Conservation (phyloP, 495 filamentous ascomycete species). For the Saxophila tyrrhenica region DNA sequence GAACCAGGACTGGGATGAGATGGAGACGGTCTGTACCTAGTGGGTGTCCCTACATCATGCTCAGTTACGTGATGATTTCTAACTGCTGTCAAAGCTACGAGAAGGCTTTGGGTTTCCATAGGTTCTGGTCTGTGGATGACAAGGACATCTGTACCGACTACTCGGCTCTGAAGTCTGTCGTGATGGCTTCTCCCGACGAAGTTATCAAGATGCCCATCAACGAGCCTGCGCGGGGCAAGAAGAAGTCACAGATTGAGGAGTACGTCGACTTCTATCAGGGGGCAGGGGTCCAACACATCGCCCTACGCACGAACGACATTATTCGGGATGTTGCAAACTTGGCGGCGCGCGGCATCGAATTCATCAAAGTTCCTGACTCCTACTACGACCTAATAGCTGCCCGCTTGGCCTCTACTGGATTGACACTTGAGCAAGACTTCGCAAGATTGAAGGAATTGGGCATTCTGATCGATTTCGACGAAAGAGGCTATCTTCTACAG, state of each 20-base stretch:
- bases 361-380: slow-evolving; percentile 70
- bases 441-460: slow-evolving; percentile 52
- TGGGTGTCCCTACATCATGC: too few species aligned
- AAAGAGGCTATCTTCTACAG: slow-evolving; percentile 56
- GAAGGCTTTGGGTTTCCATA: slow-evolving; percentile 73
- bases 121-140: slow-evolving; percentile 92
- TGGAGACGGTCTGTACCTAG: slow-evolving; percentile 71
- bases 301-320: slow-evolving; percentile 69
- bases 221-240: slow-evolving; percentile 79
- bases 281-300: slow-evolving; percentile 78
- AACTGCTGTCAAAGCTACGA: too few species aligned
- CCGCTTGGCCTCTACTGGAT: slow-evolving; percentile 44
- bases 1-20: slow-evolving; percentile 83
- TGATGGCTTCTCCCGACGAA: slow-evolving; percentile 76
- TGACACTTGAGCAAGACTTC: slow-evolving; percentile 60
- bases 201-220: slow-evolving; percentile 95
- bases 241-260: slow-evolving; percentile 83
- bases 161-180: slow-evolving; percentile 70
- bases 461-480: slow-evolving; percentile 86
- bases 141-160: slow-evolving; percentile 78
- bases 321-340: slow-evolving; percentile 60
- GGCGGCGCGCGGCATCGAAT: slow-evolving; percentile 69
- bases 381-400: slow-evolving; percentile 70
- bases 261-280: slow-evolving; percentile 81
- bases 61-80: too few species aligned